Base-by-base conservation (phyloP, 2,329 filamentous ascomycete genomes). In the Sodiomyces alkalinus region DNA sequence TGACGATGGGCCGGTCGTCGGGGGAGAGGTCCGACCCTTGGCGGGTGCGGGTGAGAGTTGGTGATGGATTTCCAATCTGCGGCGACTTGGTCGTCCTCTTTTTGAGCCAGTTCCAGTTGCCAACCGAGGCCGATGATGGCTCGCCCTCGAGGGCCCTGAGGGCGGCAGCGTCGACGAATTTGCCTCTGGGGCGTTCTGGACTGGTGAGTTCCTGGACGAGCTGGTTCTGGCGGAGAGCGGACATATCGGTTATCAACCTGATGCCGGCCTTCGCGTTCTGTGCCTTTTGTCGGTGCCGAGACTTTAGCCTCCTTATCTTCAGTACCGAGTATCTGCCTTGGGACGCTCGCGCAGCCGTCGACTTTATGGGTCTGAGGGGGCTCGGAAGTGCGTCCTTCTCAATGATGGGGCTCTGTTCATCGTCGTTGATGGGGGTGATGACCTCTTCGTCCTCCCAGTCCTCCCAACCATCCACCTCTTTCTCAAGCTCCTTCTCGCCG, bases 1-100 rank as follows among this genome's bases (percentile, higher is more conserved):
- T 83, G 22, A 78, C 64, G 33, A 83, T 83, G 2, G 74, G 74
- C n/a, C 71, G 62, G 40, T 78, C 72, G 33, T 65, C 68, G 0
- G 78, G 77, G 10, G 77, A 80, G 4, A 80, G 57, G 35, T 72
- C 69, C 8, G 47, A 45, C 5, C 44, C 44, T 15, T 43, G 3
- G 40, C 44, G 29, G 35, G 41, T 37, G 34, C 43, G 34, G 33
- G 33, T 17, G 31, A 31, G 20, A 26, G 41, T 30, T n/a, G n/a
- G n/a, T n/a, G n/a, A n/a, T n/a, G n/a, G n/a, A n/a, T n/a, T n/a
- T n/a, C n/a, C n/a, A 15, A 41, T 37, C 20, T 42, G 44, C 10
- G 46, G 44, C 7, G 48, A 41, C 31, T 46, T 47, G 15, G 33
- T 44, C 16, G 45, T 46, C 35, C 50, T 56, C 35, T 48, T 57